Evolutionary conservation across 257 asterid species (phyloP).

Genomic region (Plantago elongata): DNA sequence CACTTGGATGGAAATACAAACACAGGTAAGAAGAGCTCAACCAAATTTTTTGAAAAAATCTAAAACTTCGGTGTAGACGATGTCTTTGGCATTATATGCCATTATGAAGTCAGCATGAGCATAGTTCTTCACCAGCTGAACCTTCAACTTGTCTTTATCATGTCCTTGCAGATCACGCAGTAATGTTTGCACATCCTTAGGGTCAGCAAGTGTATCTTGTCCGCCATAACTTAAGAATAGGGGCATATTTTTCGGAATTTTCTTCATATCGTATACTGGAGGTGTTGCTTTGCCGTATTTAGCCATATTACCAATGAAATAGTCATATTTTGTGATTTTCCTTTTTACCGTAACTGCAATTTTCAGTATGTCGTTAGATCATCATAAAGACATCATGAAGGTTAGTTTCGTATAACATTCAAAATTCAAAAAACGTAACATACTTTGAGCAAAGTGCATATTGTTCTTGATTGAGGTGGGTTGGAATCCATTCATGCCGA

Average conservation of each 20-base stretch:
- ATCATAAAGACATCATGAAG: too few relatives aligned
- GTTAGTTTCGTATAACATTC: too few relatives aligned
- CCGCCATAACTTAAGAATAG: constrained; percentile 65
- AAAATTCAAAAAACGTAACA: constrained; percentile 12
- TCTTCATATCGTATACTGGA: constrained; percentile 47
- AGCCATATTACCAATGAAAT: constrained; percentile 38
- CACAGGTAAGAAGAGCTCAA: too few relatives aligned
- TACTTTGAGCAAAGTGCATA: constrained; percentile 85
- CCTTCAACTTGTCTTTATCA: constrained; percentile 37
- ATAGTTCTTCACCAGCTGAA: constrained; percentile 44
- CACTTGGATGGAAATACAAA: too few relatives aligned
- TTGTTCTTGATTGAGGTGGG: constrained; percentile 77
- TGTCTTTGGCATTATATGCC: constrained; percentile 48
- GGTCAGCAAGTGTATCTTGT: constrained; percentile 51
- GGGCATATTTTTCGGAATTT: constrained; percentile 54
- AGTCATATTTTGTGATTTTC: constrained; percentile 42
- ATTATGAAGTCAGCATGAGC: constrained; percentile 73
- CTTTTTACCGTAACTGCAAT: constrained; percentile 52
- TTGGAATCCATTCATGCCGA: constrained; percentile 69
- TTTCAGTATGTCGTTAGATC: neutral
- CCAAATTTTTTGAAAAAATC: constrained; percentile 16
- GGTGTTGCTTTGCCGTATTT: constrained; percentile 48
- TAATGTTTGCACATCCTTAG: constrained; percentile 39
- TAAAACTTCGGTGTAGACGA: constrained; percentile 37
- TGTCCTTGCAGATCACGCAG: constrained; percentile 39